A percentile compares a stretch with the other conserved stretches of the same genome.
These are phyloP conservation scores for Gomphus bonarii DNA, from an alignment of 1,284 basidiomycete genomes.

Conservation along the genomic window DNA sequence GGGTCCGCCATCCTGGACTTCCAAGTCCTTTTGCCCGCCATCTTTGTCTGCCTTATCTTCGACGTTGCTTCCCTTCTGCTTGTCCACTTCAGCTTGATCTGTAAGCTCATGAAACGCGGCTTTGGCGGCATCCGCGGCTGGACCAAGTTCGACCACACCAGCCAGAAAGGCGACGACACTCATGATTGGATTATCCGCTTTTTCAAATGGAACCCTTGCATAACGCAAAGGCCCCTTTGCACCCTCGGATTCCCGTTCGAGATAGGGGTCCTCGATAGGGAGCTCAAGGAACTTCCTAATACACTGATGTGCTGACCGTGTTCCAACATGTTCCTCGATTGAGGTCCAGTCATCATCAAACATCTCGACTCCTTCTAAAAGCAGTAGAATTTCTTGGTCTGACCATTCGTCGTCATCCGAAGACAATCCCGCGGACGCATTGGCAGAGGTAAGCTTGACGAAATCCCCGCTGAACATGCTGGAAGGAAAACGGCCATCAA, in stretches of 20 bases:
- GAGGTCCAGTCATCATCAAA: constrained; percentile 95
- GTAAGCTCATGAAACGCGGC: constrained; percentile 77
- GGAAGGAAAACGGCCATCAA: constrained; percentile 93
- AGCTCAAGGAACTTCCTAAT: constrained; percentile 93
- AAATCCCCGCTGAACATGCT: constrained; percentile 98
- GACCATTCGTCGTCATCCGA: constrained; percentile 70
- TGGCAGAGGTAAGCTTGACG: constrained; percentile 66
- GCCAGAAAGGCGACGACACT: constrained; percentile 96
- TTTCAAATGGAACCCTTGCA: constrained; percentile 80
- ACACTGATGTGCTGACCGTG: constrained; percentile 87
- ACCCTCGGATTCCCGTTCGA: constrained; percentile 54
- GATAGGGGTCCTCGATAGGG: constrained; percentile 93
- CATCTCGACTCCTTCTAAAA: constrained; percentile 96
- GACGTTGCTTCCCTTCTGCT: constrained; percentile 27
- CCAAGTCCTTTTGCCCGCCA: constrained; percentile 19
- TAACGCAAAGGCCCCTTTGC: constrained; percentile 73
- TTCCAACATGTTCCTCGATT: constrained; percentile 88
- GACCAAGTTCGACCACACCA: constrained; percentile 81
- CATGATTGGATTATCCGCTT: constrained; percentile 97
- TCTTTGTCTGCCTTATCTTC: constrained; percentile 23
- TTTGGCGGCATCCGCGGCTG: constrained; percentile 91
- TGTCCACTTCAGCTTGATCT: constrained; percentile 31
- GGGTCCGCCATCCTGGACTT: constrained; percentile 19
- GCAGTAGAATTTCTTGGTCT: constrained; percentile 81
- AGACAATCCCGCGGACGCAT: constrained; percentile 28